Evolutionary conservation across 2,329 filamentous ascomycete species (phyloP).

Genomic region (Zasmidium angulare): DNA sequence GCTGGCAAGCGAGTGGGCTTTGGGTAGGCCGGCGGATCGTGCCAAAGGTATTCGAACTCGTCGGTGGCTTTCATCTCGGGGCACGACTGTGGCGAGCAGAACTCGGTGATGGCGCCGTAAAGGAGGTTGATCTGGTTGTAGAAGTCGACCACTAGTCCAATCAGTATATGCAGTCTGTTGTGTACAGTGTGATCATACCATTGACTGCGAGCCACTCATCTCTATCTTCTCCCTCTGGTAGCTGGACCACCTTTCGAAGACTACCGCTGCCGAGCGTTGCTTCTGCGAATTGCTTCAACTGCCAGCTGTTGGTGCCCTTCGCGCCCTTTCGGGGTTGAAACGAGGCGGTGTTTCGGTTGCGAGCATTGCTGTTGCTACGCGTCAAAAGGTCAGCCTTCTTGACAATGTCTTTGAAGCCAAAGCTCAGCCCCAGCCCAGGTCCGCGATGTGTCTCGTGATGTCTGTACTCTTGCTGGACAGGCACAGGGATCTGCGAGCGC

Average conservation of each 20-base stretch:
- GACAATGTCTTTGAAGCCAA: constrained; percentile 27
- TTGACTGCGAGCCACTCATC: constrained; percentile 99
- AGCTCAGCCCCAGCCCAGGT: constrained; percentile 14
- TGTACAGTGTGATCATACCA: constrained; percentile 56
- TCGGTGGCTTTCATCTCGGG: constrained; percentile 99
- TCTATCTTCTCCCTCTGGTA: constrained; percentile 95
- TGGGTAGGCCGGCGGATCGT: constrained; percentile 91
- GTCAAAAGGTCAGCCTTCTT: constrained; percentile 39
- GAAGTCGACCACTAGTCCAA: constrained; percentile 84
- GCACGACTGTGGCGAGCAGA: constrained; percentile 95
- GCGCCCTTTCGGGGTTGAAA: constrained; percentile 84
- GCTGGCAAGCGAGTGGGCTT: constrained; percentile 97
- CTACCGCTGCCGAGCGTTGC: constrained; percentile 94
- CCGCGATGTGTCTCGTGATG: constrained; percentile 26
- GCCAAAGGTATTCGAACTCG: constrained; percentile 99
- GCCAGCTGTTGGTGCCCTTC: constrained; percentile 87
- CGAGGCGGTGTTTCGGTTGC: constrained; percentile 75
- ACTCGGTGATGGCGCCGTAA: constrained; percentile 98
- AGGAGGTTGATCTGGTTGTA: constrained; percentile 99
- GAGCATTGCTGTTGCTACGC: constrained; percentile 40
- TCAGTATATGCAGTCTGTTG: neutral
- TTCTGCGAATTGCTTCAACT: constrained; percentile 96
- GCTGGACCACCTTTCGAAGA: constrained; percentile 90
- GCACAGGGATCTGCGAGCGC: constrained; percentile 16
- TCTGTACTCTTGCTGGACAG: constrained; percentile 21